Base-by-base conservation (phyloP, 495 filamentous ascomycete genomes). In the Aspergillus nidulans region DNA sequence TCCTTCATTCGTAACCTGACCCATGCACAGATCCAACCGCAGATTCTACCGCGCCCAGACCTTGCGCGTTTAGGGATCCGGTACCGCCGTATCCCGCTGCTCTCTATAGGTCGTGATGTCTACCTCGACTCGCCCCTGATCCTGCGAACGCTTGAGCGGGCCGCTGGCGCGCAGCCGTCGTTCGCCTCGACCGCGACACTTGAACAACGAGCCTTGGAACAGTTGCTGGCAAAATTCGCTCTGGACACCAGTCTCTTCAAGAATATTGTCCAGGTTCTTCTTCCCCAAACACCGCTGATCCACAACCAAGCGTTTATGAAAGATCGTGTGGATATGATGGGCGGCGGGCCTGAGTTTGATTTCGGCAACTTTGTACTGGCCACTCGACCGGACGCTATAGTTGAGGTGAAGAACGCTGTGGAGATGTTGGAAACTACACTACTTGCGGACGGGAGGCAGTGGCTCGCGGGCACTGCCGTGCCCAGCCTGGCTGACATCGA, bases 61-160 rank as follows among this genome's bases (percentile, higher is more conserved):
- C 56, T 87, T 20, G 58, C 68, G 34, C 63, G 63, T 5, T 67
- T 88, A 0, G 79, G 80, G n/a, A 72, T 86, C 58, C 59, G 65
- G 5, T 85, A 89, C 71, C 79, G 84, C 0, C 83, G 85, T 43
- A 86, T 88, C 48, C 86, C 86, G 3, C 53, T 89, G 46, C 60
- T 87, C 44, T 61, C 80, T 25, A 80, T 83, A 52, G 82, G 81
- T 28, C 70, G 76, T 6, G 72, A 79, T 50, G 63, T 84, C 49
- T 82, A 81, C 70, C 72, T 76, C 56, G 81, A 85, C 66, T 80
- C 81, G 4, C 75, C 76, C 18, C 72, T 87, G 19, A 87, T 88
- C 49, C 57, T 89, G 20, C 57, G 55, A 0, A 81, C 80, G 54
- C 79, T 88, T 8, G 81, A 86, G 60, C 52, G 63, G 1, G 63